Percentiles rank a stretch among this genome's conserved stretches.
Evolutionary conservation across 202 grass and related monocot species (phyloP).

Genomic region (Carex sylvatica): DNA sequence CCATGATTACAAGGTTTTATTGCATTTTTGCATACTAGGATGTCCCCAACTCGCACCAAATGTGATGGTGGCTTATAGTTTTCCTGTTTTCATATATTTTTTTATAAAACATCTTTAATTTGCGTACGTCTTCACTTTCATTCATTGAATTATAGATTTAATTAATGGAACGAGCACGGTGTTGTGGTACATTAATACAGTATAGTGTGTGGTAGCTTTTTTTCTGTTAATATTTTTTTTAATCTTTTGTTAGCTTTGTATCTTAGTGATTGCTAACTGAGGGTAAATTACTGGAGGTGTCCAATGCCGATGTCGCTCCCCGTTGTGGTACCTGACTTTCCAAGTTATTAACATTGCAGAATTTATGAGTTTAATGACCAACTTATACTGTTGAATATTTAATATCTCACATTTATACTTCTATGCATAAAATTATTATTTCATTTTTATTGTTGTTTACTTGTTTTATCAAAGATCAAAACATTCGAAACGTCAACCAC

Average conservation of each 20-base stretch:
- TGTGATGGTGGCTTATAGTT: neutral
- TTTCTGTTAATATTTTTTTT: neutral
- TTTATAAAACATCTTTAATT: neutral
- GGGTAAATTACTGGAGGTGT: neutral
- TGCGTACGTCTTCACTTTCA: neutral
- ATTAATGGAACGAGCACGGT: neutral
- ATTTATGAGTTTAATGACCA: neutral
- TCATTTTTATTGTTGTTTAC: neutral
- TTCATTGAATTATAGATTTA: neutral
- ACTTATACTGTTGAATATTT: neutral
- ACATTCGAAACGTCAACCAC: neutral
- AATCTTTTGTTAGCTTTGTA: neutral
- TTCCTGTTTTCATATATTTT: neutral
- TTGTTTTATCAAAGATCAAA: neutral
- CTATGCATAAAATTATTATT: neutral
- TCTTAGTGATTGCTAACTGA: neutral
- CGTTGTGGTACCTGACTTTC: neutral
- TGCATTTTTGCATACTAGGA: neutral
- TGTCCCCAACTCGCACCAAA: neutral
- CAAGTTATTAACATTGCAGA: neutral
- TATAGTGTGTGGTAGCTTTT: neutral
- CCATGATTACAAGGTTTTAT: conserved; percentile 2
- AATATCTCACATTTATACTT: neutral
- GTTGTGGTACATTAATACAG: too few species aligned
- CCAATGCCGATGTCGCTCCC: neutral